phyloP scores from a whole-genome alignment of 306 rosid species.

The Carpinus fangiana region DNA sequence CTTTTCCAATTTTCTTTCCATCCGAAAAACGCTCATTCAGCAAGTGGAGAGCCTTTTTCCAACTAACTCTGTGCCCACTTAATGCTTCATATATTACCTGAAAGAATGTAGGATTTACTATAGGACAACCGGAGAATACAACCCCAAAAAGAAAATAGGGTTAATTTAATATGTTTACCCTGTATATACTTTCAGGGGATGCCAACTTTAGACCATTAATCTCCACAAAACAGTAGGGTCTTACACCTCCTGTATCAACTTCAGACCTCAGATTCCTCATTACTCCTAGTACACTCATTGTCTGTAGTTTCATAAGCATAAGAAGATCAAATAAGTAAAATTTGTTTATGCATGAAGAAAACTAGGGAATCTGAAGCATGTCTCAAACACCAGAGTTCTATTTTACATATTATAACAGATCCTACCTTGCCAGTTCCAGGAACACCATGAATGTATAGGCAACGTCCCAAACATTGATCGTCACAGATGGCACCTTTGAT shows the following conservation, averaged over 20 bases:
- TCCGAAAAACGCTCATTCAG: conserved; percentile 76
- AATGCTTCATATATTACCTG: conserved; percentile 92
- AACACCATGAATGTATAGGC: conserved; percentile 96
- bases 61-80: conserved; percentile 80
- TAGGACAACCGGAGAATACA: conserved; percentile 13
- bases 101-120: conserved; percentile 26
- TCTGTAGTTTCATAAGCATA: conserved; percentile 51
- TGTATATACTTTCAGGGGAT: conserved; percentile 83
- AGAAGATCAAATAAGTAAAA: conserved; percentile 14
- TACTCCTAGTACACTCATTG: conserved; percentile 82
- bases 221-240: conserved; percentile 87
- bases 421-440: conserved; percentile 96
- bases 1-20: conserved; percentile 59
- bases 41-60: conserved; percentile 91
- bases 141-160: conserved; percentile 21
- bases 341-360: conserved; percentile 7
- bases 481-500: conserved; percentile 83
- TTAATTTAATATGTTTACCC: conserved; percentile 40
- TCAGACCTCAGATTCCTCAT: conserved; percentile 81
- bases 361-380: conserved; percentile 5
- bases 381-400: not conserved
- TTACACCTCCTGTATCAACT: conserved; percentile 76
- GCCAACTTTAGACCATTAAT: conserved; percentile 94
- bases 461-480: conserved; percentile 85
- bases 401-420: conserved; percentile 15